Conservation (phyloP, 139 green algal species). For the Bryopsis sp. region DNA sequence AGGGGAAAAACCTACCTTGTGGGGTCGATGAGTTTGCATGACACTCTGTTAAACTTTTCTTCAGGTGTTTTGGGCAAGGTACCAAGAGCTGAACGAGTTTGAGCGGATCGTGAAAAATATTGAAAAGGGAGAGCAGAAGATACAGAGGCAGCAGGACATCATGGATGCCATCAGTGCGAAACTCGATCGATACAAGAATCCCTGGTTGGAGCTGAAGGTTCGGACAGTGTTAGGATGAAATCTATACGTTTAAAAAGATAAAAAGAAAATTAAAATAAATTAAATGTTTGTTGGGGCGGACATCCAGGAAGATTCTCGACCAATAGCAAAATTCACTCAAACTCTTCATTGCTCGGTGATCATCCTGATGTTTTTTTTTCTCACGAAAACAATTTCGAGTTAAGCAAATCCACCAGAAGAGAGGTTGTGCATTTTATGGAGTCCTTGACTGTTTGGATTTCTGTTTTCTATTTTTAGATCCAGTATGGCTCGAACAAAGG, state of each 20-base stretch:
- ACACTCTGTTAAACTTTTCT: too few species aligned
- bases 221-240: too few species aligned
- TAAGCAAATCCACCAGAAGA: too few species aligned
- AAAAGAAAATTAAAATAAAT: too few species aligned
- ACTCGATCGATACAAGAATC: conserved; percentile 91
- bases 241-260: not conserved
- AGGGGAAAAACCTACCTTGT: too few species aligned
- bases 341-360: not conserved
- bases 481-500: conserved; percentile 91
- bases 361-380: not conserved
- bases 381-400: too few species aligned
- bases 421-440: too few species aligned
- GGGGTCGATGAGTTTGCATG: too few species aligned
- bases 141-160: conserved; percentile 82
- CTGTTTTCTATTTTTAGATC: conserved; percentile 62
- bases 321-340: too few species aligned
- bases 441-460: too few species aligned
- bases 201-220: conserved; percentile 79
- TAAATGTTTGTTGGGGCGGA: too few species aligned
- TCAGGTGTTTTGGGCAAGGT: conserved; percentile 74
- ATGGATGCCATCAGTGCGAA: conserved; percentile 82
- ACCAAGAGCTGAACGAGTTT: conserved; percentile 68
- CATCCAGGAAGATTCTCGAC: too few species aligned
- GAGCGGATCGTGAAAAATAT: conserved; percentile 93
- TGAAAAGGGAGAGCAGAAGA: conserved; percentile 84